A percentile compares a stretch with the other conserved stretches of the same genome.
Conservation (phyloP, 768 basidiomycete species). For the Auriscalpium orientale region DNA sequence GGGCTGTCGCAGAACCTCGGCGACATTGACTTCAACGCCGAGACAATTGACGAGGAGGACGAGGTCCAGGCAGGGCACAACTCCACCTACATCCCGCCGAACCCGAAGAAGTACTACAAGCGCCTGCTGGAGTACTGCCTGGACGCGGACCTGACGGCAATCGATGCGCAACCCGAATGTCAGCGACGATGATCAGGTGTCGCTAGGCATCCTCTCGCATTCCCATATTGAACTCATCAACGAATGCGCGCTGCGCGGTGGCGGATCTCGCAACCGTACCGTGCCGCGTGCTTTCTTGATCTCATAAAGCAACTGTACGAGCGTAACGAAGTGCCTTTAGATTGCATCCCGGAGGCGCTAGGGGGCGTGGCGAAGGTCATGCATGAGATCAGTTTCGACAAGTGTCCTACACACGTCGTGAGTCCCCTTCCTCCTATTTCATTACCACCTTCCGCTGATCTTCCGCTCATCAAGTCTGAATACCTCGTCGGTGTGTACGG, state of each 20-base stretch:
- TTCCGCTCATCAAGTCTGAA: conserved; percentile 41
- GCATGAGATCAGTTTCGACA: conserved; percentile 59
- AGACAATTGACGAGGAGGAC: conserved; percentile 51
- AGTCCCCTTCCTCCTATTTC: conserved; percentile 25
- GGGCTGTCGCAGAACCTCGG: conserved; percentile 19
- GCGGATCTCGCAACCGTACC: conserved; percentile 77
- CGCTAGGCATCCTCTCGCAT: conserved; percentile 79
- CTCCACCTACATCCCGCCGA: conserved; percentile 88
- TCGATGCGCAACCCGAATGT: conserved; percentile 86
- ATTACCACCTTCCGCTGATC: conserved; percentile 1
- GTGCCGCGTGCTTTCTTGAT: conserved; percentile 75
- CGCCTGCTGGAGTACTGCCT: conserved; percentile 80
- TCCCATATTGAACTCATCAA: conserved; percentile 77
- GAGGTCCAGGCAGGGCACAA: conserved; percentile 65
- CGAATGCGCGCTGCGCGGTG: conserved; percentile 84
- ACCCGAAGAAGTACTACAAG: conserved; percentile 79
- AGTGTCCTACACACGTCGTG: conserved; percentile 82
- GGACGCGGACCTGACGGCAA: conserved; percentile 76
- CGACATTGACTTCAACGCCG: conserved; percentile 27
- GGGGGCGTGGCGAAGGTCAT: conserved; percentile 63
- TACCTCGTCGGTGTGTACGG: conserved; percentile 62
- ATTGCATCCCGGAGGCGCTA: conserved; percentile 89
- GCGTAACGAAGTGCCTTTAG: conserved; percentile 84
- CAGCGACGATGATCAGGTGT: conserved; percentile 94
- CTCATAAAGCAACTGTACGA: conserved; percentile 84